Conservation (phyloP, 2,329 filamentous ascomycete genomes). For the Alternaria sp. region DNA sequence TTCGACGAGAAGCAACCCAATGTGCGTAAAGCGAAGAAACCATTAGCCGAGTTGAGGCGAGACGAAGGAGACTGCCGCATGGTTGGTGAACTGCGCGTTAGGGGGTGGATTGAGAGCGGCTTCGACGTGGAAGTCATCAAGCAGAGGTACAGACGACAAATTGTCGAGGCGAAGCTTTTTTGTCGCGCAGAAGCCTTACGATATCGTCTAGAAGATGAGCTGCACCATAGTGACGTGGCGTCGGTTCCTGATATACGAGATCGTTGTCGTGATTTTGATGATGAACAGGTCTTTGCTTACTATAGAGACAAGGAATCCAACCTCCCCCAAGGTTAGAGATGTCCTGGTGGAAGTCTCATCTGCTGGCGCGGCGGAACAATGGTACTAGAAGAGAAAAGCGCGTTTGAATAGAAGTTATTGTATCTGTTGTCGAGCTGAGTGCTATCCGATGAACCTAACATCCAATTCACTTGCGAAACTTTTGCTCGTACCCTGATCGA, state of each 20-base stretch:
- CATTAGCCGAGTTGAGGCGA: neutral
- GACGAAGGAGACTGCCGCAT: neutral
- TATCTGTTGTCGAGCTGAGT: neutral
- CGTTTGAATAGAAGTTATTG: neutral
- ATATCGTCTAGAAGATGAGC: neutral
- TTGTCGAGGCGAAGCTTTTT: neutral
- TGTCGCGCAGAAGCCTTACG: neutral
- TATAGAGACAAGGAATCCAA: neutral
- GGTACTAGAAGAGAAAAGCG: neutral
- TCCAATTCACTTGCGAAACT: neutral
- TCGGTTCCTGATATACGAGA: neutral
- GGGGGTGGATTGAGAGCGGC: neutral
- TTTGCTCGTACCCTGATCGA: neutral
- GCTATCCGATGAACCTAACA: neutral
- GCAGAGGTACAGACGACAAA: neutral
- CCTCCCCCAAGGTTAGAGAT: neutral
- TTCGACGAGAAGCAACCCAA: too few species aligned
- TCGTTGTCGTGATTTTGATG: too few species aligned
- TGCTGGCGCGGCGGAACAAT: neutral
- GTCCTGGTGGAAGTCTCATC: too few species aligned
- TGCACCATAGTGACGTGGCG: rapidly evolving
- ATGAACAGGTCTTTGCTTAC: too few species aligned
- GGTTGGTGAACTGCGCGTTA: neutral
- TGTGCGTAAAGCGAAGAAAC: neutral
- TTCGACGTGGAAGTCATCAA: neutral